Evolutionary conservation across 192 early-diverging fungal genomes (phyloP), one percentile per base, ranked within the genome.

Genomic region (Anaeromyces robustus): DNA sequence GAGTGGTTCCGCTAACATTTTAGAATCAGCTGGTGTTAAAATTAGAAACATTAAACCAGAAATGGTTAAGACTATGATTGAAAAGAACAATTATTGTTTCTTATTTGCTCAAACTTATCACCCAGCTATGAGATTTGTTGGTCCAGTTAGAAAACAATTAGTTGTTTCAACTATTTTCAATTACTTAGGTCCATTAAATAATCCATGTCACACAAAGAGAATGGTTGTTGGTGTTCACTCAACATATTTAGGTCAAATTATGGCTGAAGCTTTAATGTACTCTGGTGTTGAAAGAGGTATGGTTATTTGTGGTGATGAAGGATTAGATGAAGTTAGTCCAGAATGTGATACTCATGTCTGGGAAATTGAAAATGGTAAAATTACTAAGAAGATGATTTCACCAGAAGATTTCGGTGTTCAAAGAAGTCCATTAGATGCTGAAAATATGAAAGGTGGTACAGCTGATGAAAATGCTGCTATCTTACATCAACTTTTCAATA

Each of bases 111-210:
- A 93, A 84, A 92, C 86, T 3, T 99, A 94, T 84, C 95, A 99
- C 83, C 95, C 97, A 13, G 89, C 93, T 30, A 95, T 98, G 94
- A 93, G 92, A 68, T 85, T 92, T 80, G 89, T 95, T 22, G 92
- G 92, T 17, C 85, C 78, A 29, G 86, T 92, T 4, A 89, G 97
- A 29, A 91, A 90, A 43, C 96, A 99, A 84, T 86, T 99, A 12
- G 97, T 95, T 37, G 88, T 98, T 7, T 94, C 94, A 16, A 96
- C 97, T 6, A 92, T 97, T 30, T 96, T 99, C 87, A 99, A 99
- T 81, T 81, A 97, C 52, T 87, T 98, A 22, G 97, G 97, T 0
- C 97, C 97, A 11, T 84, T 99, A 82, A 94, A 88, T 77, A 98
- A 96, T 82, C 97, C 97, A 17, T 94, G 95, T 0, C 84, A 84